Conservation (phyloP, 1,139 yeast genomes). For the Geotrichum klebahnii region DNA sequence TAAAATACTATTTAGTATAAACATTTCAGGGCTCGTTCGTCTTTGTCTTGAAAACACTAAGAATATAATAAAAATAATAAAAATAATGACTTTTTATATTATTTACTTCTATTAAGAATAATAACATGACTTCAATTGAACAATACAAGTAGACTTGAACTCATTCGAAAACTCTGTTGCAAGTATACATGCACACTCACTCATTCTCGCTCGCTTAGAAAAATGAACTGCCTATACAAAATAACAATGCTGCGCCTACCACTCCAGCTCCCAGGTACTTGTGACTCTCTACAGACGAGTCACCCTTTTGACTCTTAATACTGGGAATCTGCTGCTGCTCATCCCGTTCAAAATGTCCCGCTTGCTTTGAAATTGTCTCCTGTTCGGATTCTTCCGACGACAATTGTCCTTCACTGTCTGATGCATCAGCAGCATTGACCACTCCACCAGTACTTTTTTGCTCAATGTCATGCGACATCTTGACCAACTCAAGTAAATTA, state of each 20-base stretch:
- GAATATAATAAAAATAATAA: neutral
- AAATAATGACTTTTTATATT: neutral
- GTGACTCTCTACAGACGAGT: neutral
- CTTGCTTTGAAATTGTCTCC: too few relatives aligned
- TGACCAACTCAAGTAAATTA: slow-evolving; percentile 16
- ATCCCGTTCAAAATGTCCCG: too few relatives aligned
- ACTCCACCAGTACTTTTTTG: neutral
- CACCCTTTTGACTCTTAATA: neutral
- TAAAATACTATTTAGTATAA: too few relatives aligned
- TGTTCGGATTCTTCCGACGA: neutral
- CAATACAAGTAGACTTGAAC: too few relatives aligned
- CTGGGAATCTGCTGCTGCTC: neutral
- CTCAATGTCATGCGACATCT: slow-evolving; percentile 10
- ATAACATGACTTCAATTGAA: too few relatives aligned
- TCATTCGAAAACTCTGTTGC: too few relatives aligned
- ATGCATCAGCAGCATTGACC: neutral
- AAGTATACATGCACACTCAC: too few relatives aligned
- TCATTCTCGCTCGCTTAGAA: too few relatives aligned
- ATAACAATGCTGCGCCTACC: neutral
- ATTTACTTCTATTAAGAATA: neutral
- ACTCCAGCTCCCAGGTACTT: slow-evolving; percentile 8
- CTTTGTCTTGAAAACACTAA: too few relatives aligned
- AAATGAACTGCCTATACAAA: slow-evolving; percentile 2
- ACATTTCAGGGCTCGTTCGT: too few relatives aligned
- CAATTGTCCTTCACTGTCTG: neutral